Conservation (phyloP, 148 eudicot genomes). For the Nepenthes mirabilis region DNA sequence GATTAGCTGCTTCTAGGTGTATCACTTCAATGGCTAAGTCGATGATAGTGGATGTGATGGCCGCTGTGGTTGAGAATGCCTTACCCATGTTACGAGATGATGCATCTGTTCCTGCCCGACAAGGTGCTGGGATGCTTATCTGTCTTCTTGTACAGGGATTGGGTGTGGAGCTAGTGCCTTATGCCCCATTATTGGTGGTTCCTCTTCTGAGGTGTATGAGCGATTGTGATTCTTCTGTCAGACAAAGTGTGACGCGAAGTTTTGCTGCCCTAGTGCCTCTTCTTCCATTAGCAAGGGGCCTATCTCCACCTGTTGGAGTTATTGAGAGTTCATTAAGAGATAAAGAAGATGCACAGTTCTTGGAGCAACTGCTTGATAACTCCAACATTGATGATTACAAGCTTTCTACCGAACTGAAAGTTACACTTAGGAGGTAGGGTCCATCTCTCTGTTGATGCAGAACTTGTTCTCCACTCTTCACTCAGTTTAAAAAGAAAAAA, state of each 20-base stretch:
- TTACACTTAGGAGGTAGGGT: slow-evolving; percentile 52
- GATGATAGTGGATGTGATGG: slow-evolving; percentile 72
- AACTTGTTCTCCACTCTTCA: too few relatives aligned
- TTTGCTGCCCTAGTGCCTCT: slow-evolving; percentile 98
- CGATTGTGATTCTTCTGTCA: slow-evolving; percentile 82
- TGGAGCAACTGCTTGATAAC: slow-evolving; percentile 96
- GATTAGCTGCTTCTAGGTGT: slow-evolving; percentile 92
- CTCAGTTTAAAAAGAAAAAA: too few relatives aligned
- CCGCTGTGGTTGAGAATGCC: slow-evolving; percentile 66
- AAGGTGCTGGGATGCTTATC: slow-evolving; percentile 98
- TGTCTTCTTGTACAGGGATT: slow-evolving; percentile 85
- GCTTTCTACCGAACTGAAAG: slow-evolving; percentile 69
- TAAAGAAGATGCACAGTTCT: slow-evolving; percentile 75
- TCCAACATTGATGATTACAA: slow-evolving; percentile 92
- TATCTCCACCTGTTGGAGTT: slow-evolving; percentile 67
- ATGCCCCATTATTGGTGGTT: slow-evolving; percentile 89
- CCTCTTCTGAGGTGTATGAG: slow-evolving; percentile 99
- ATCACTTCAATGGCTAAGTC: slow-evolving; percentile 92
- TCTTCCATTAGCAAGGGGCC: slow-evolving; percentile 89
- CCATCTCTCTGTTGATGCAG: neutral
- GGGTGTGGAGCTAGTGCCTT: slow-evolving; percentile 81
- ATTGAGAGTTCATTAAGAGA: slow-evolving; percentile 55
- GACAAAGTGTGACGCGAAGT: slow-evolving; percentile 96
- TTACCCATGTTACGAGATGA: slow-evolving; percentile 89
- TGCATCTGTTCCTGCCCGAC: slow-evolving; percentile 75